Evolutionary conservation across 352 stramenopile genomes (phyloP), one percentile per base, ranked within the genome.

Genomic region (Pythium biforme): DNA sequence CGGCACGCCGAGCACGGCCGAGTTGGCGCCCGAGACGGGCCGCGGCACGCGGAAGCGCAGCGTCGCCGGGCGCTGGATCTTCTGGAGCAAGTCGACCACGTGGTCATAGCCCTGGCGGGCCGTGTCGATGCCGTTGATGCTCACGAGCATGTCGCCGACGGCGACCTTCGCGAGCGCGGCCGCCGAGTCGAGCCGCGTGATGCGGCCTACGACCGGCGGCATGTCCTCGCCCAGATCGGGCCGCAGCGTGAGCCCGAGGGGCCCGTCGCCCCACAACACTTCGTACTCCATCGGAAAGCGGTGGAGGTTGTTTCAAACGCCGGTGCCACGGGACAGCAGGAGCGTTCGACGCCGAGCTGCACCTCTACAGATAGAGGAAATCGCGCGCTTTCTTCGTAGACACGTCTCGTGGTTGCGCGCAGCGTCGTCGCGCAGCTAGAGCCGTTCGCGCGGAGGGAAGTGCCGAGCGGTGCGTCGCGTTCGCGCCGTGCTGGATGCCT

Each of bases 61-160:
- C 59, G 79, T 92, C 9, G 83, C 86, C 3, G 86, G 86, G 0
- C 86, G 84, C 19, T 84, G 72, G 49, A 95, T 91, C 52, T 83
- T 94, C 66, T 95, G 86, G 46, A 95, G 73, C 66, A 86, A 84
- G 55, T 88, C 69, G 8, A 95, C 86, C 26, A 92, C 84, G 41
- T 86, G 72, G 72, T 92, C 84, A 59, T 95, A 95, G 34, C 86
- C 86, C 59, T 91, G 81, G n/a, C 85, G 84, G 20, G 86, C 83
- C 26, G 86, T 95, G 68, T 94, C 84, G 61, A 90, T 79, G 52
- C 83, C 83, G 62, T 95, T 95, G 62, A 95, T 92, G 72, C 81
- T 92, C 64, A 95, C 86, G 41, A 95, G 84, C 86, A 95, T 92
- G 74, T 95, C 84, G 20, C 86, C 86, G 46, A 93, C 82, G 0